Conservation (phyloP, 352 stramenopile species). For the Phytopythium ostracodes region DNA sequence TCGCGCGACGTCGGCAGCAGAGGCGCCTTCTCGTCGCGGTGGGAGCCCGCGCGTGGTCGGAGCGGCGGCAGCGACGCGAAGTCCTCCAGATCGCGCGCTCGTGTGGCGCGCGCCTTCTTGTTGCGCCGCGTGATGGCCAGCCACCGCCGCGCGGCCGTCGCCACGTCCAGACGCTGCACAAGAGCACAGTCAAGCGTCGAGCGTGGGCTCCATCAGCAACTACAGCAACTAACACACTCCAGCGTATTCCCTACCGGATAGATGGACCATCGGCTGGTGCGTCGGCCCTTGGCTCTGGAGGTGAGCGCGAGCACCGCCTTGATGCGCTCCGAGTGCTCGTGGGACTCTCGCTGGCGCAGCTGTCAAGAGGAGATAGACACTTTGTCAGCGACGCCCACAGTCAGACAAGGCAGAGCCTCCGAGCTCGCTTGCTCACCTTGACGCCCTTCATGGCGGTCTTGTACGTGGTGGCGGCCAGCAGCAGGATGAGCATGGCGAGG, state of each 20-base stretch:
- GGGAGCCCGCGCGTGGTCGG: background rate
- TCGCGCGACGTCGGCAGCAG: constrained; percentile 12
- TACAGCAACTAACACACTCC: no score
- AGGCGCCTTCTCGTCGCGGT: constrained; percentile 11
- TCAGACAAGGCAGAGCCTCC: background rate
- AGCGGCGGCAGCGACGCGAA: constrained; percentile 56
- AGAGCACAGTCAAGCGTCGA: background rate
- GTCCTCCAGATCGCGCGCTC: constrained; percentile 52
- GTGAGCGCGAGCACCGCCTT: constrained; percentile 47
- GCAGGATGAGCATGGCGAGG: constrained; percentile 63
- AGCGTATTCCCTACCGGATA: constrained; percentile 36
- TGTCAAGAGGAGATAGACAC: constrained; percentile 6
- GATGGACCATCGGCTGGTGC: constrained; percentile 60
- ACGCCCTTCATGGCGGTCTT: constrained; percentile 69
- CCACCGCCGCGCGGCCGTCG: constrained; percentile 57
- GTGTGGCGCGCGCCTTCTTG: constrained; percentile 40
- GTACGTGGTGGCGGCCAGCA: constrained; percentile 76
- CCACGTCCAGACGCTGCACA: constrained; percentile 54
- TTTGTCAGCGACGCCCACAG: background rate
- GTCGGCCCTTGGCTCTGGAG: constrained; percentile 28
- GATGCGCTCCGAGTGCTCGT: constrained; percentile 32
- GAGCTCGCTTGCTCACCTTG: constrained; percentile 25
- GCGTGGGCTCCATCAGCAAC: no score
- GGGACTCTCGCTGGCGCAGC: constrained; percentile 57
- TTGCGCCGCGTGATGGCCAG: constrained; percentile 59